These are phyloP conservation scores for Eimeria brunetti DNA, from an alignment of 169 alveolate species.

Conservation along the genomic window DNA sequence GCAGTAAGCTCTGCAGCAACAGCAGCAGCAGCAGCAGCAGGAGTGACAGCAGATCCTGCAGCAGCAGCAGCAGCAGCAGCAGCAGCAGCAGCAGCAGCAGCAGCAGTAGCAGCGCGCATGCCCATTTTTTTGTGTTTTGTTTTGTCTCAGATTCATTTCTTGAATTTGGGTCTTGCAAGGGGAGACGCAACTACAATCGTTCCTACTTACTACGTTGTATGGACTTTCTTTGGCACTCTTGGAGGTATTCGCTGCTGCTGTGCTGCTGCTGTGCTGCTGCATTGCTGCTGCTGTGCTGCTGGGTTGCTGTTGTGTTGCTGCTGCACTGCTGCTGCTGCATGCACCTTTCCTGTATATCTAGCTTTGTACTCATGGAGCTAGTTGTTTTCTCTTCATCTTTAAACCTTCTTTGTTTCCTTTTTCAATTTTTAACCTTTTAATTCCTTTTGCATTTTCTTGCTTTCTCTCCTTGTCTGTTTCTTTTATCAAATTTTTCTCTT, in stretches of 20 bases:
- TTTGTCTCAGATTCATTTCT: slow-evolving; percentile 86
- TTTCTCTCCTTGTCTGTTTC: no score
- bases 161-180: slow-evolving; percentile 89
- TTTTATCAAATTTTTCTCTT: background rate
- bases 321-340: no score
- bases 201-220: slow-evolving; percentile 90
- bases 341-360: background rate
- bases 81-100: background rate
- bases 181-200: slow-evolving; percentile 91
- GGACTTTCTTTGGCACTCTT: slow-evolving; percentile 91
- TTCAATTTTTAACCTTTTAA: no score
- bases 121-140: background rate
- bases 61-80: background rate
- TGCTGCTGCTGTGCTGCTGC: no score
- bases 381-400: no score
- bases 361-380: no score
- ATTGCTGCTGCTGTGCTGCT: background rate
- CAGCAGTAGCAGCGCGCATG: background rate
- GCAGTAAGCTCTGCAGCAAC: background rate
- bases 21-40: background rate
- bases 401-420: no score
- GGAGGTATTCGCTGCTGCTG: slow-evolving; percentile 83
- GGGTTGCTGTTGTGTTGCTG: background rate
- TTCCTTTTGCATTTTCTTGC: background rate
- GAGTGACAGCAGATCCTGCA: no score